A percentile compares a stretch with the other conserved stretches of the same genome.
phyloP scores from a whole-genome alignment of 441 rosid species.

The Populus trichocarpa region DNA sequence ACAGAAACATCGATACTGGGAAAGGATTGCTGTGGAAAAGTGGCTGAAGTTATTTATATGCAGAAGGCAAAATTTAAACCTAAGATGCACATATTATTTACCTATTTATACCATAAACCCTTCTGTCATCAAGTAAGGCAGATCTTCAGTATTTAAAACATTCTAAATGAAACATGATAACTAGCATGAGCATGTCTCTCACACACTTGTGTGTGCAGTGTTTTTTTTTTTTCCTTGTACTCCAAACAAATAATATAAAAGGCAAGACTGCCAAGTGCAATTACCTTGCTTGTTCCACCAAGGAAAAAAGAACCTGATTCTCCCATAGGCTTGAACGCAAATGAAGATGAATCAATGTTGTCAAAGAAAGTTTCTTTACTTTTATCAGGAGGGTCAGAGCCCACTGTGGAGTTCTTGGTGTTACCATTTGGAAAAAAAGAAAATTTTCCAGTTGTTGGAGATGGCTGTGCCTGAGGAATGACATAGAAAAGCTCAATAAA shows the following conservation, averaged over 20 bases:
- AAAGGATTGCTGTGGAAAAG: slow-evolving; percentile 44
- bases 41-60: slow-evolving; percentile 23
- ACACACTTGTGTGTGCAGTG: neutral
- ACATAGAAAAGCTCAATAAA: slow-evolving; percentile 8
- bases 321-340: slow-evolving; percentile 70
- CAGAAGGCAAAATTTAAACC: slow-evolving; percentile 11
- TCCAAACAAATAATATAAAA: neutral
- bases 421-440: slow-evolving; percentile 47
- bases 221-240: neutral
- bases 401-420: slow-evolving; percentile 29
- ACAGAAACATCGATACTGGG: slow-evolving; percentile 47
- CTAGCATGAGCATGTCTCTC: neutral
- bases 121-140: neutral
- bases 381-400: slow-evolving; percentile 40
- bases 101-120: neutral
- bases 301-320: slow-evolving; percentile 52
- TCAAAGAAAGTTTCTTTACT: slow-evolving; percentile 62
- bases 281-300: slow-evolving; percentile 49
- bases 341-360: slow-evolving; percentile 52
- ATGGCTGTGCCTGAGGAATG: slow-evolving; percentile 76
- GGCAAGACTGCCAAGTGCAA: slow-evolving; percentile 8
- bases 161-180: neutral
- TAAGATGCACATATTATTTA: neutral
- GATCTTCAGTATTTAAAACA: slow-evolving; percentile 1
- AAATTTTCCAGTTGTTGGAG: slow-evolving; percentile 95